Evolutionary conservation across 805 yeast species (phyloP).

Genomic region (Zygoascus biomembranicola): DNA sequence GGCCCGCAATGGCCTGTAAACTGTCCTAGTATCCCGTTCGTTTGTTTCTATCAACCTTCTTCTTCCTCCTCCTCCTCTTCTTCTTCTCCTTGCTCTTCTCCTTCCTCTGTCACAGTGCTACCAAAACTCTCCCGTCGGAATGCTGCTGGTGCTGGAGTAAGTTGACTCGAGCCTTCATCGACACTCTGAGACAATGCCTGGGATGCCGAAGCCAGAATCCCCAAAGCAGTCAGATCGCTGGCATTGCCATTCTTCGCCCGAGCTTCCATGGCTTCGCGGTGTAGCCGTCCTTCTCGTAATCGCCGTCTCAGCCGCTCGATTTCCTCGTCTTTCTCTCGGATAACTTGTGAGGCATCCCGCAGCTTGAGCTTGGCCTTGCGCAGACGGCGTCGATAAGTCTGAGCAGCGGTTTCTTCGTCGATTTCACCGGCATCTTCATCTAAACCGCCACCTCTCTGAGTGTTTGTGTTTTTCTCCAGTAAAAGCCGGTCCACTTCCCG

Average conservation of each 20-base stretch:
- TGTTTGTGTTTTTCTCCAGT: constrained; percentile 14
- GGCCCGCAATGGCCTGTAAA: too few relatives aligned
- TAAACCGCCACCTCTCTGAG: neutral
- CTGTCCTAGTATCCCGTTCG: too few relatives aligned
- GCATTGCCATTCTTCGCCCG: neutral
- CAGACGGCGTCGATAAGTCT: constrained; percentile 31
- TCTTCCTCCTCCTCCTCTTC: neutral
- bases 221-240: constrained; percentile 38
- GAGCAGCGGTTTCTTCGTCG: constrained; percentile 22
- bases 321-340: constrained; percentile 38
- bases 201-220: constrained; percentile 48
- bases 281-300: constrained; percentile 20
- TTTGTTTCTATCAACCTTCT: too few relatives aligned
- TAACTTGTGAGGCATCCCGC: constrained; percentile 37
- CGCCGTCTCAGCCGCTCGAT: constrained; percentile 33
- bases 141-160: neutral
- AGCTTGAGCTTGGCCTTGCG: constrained; percentile 36
- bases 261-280: constrained; percentile 8
- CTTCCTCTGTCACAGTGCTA: constrained; percentile 1
- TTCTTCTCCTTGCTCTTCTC: constrained; percentile 8
- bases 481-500: constrained; percentile 40
- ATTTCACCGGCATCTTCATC: constrained; percentile 13
- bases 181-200: constrained; percentile 38
- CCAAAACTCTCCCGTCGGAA: neutral
- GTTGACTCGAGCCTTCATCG: neutral